Base-by-base conservation (phyloP, 768 basidiomycete genomes). In the Mycena capillaripes region DNA sequence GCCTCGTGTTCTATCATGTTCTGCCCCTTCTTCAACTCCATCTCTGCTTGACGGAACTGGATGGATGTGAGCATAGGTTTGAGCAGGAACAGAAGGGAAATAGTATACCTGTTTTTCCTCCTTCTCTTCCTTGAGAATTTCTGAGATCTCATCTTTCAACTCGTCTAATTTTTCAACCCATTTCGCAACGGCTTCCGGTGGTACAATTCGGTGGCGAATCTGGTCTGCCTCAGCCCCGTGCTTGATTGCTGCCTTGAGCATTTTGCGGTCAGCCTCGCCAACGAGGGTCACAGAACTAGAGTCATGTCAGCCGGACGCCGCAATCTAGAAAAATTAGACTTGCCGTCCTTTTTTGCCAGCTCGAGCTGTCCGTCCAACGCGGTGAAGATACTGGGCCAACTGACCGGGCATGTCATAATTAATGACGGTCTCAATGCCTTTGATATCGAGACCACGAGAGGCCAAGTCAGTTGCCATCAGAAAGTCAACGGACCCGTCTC, bases 371-470 rank as follows among this genome's bases (percentile, higher is more conserved):
- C 98, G 90, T 76, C 98, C 98, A 27, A 99, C 97, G 70, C 98
- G 94, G 81, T 99, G 98, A 36, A 98, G 89, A 82, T 99, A 99
- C 77, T 97, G 96, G 10, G 95, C 91, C 38, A 98, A 85, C 78
- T 97, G 94, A 23, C 90, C 89, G 12, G 98, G 98, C 97, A 99
- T 98, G 80, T 99, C 98, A 79, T 97, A 99, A 82, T 99, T 99
- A 81, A 99, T 97, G 72, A 99, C 96, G 3, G 96, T 97, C 79
- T 99, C 95, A 29, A 98, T 92, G 19, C 97, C 97, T 80, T 97
- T 97, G 86, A 99, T 98, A 83, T 99, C 97, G 32, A 99, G 87
- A 82, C 98, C 95, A 71, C 97, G 92, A 66, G 97, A 95, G 36
- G 98, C 98, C 40, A 99, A 85, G 80, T 99, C 98, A 0, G 98